Conservation (phyloP, 305 asterid species). For the Ajuga reptans region DNA sequence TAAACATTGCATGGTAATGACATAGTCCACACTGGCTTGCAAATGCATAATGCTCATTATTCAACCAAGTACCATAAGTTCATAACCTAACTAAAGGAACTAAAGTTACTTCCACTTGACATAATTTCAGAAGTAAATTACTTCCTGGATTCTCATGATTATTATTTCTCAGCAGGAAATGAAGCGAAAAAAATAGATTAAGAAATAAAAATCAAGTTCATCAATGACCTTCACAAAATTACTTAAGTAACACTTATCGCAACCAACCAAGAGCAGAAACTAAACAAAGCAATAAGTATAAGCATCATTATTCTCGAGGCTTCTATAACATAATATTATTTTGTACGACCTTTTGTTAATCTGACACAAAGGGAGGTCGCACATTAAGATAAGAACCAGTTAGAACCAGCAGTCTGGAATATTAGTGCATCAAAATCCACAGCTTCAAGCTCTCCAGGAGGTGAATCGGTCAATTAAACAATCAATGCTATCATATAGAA, state of each 20-base stretch:
- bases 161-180: neutral
- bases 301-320: neutral
- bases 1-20: neutral
- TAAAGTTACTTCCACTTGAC: neutral
- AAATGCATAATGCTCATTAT: neutral
- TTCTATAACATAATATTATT: neutral
- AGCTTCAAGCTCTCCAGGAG: too few species aligned
- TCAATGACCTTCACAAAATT: neutral
- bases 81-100: neutral
- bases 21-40: neutral
- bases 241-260: neutral
- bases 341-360: too few species aligned
- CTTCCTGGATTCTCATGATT: neutral
- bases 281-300: neutral
- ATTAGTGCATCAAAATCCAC: too few species aligned
- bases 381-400: too few species aligned
- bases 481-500: neutral
- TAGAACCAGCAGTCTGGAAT: neutral
- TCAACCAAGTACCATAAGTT: conserved; percentile 11
- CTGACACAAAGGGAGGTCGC: too few species aligned
- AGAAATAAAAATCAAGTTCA: neutral
- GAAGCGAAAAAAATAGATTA: neutral
- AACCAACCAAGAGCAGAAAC: neutral
- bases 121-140: conserved; percentile 8
- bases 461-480: neutral